phyloP scores from a whole-genome alignment of 768 basidiomycete species.

The Rhodocollybia butyracea region DNA sequence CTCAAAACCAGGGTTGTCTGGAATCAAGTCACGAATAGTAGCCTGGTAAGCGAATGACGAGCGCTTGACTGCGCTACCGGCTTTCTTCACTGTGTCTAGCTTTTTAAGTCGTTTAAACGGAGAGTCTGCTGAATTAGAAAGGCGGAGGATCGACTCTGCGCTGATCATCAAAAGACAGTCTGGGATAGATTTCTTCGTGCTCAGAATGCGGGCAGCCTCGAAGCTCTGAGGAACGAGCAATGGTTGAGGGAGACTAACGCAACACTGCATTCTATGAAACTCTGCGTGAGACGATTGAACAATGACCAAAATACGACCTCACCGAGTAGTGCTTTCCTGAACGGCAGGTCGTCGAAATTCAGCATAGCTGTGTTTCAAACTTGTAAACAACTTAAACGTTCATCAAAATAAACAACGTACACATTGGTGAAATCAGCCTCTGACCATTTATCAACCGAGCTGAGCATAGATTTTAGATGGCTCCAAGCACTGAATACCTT shows the following conservation, averaged over 20 bases:
- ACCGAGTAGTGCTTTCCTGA: constrained; percentile 40
- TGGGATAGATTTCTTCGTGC: constrained; percentile 44
- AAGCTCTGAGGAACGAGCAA: constrained; percentile 20
- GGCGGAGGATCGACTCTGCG: constrained; percentile 27
- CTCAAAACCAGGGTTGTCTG: constrained; percentile 46
- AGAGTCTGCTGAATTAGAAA: constrained; percentile 43
- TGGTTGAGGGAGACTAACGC: constrained; percentile 47
- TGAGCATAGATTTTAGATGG: constrained; percentile 37
- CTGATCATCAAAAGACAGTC: constrained; percentile 50
- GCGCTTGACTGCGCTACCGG: constrained; percentile 34
- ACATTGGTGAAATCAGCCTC: constrained; percentile 55
- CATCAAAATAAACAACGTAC: constrained; percentile 27
- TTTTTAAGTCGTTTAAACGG: constrained; percentile 46
- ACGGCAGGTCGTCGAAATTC: constrained; percentile 45
- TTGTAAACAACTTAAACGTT: not conserved
- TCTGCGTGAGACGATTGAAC: not conserved
- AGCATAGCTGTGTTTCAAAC: constrained; percentile 36
- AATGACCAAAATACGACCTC: constrained; percentile 10
- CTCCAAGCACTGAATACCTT: constrained; percentile 44
- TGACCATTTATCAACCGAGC: constrained; percentile 43
- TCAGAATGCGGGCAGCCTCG: constrained; percentile 35
- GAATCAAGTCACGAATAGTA: constrained; percentile 45
- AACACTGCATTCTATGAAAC: constrained; percentile 41
- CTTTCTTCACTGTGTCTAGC: constrained; percentile 30
- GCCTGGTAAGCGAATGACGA: constrained; percentile 51